A percentile compares a stretch with the other conserved stretches of the same genome.
Conservation (phyloP, 441 rosid species). For the Oxalis stricta region DNA sequence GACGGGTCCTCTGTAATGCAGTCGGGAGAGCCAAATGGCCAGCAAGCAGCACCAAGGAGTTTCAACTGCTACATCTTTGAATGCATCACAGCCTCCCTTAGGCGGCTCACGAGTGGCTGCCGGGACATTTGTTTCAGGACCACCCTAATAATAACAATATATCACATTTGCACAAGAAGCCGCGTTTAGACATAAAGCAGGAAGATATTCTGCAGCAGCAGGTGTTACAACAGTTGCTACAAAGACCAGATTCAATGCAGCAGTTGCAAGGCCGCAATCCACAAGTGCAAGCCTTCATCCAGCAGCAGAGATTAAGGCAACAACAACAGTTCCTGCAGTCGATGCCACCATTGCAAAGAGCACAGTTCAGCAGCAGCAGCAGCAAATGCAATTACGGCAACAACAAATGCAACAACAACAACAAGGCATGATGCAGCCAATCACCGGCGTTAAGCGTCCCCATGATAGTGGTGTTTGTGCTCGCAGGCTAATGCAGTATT, state of each 20-base stretch:
- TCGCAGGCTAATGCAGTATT: slow-evolving; percentile 89
- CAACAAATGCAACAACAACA: slow-evolving; percentile 88
- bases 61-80: slow-evolving; percentile 66
- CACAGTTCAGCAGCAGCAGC: slow-evolving; percentile 60
- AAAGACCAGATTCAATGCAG: slow-evolving; percentile 79
- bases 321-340: slow-evolving; percentile 62
- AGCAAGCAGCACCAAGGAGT: slow-evolving; percentile 54
- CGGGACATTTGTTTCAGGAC: slow-evolving; percentile 65
- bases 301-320: slow-evolving; percentile 52
- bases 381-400: slow-evolving; percentile 59
- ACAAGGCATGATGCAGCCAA: slow-evolving; percentile 67
- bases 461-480: slow-evolving; percentile 81
- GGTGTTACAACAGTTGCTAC: slow-evolving; percentile 67
- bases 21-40: slow-evolving; percentile 50
- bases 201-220: slow-evolving; percentile 85
- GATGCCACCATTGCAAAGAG: slow-evolving; percentile 72
- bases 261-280: slow-evolving; percentile 55
- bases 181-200: slow-evolving; percentile 66
- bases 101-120: slow-evolving; percentile 38
- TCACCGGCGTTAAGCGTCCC: slow-evolving; percentile 37
- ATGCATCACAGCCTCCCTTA: slow-evolving; percentile 49
- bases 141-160: slow-evolving; percentile 47
- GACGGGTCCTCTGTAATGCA: slow-evolving; percentile 82
- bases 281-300: slow-evolving; percentile 59
- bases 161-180: slow-evolving; percentile 66